Percentiles rank a stretch among this genome's conserved stretches.
These are phyloP conservation scores for Colletotrichum godetiae DNA, from an alignment of 2,329 filamentous ascomycete species.

Conservation along the genomic window DNA sequence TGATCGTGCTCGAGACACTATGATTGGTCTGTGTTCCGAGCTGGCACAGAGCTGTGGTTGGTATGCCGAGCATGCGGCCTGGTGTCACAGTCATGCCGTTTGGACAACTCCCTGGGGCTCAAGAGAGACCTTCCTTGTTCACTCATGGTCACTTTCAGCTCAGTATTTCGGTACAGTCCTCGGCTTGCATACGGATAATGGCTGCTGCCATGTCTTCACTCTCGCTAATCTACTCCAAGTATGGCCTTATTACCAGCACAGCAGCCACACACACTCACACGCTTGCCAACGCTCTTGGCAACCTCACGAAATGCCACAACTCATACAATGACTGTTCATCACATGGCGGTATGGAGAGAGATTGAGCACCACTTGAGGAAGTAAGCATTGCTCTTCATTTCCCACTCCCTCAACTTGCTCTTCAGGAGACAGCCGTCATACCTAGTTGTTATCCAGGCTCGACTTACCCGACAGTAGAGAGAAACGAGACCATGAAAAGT, in stretches of 20 bases:
- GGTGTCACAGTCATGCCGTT: conserved; percentile 1
- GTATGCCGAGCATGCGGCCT: conserved; percentile 6
- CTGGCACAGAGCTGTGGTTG: background rate
- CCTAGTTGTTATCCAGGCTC: too few relatives aligned
- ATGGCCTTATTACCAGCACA: conserved; percentile 14
- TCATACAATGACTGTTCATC: background rate
- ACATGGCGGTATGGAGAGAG: background rate
- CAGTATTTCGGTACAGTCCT: background rate
- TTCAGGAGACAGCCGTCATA: background rate
- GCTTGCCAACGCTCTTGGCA: background rate
- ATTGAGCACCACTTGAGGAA: background rate
- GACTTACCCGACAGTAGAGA: background rate
- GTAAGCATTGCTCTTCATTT: background rate
- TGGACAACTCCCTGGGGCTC: background rate
- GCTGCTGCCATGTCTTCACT: conserved; percentile 6
- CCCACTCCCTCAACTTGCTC: background rate
- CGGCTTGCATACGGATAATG: conserved; percentile 21
- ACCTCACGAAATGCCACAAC: background rate
- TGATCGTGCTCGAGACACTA: background rate
- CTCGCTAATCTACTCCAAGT: conserved; percentile 38
- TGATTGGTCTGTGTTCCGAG: background rate
- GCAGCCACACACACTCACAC: conserved; percentile 20
- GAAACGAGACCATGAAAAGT: background rate
- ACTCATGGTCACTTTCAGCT: conserved; percentile 10
- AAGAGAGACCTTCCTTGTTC: background rate